These are phyloP conservation scores for Limnanthes douglasii DNA, from an alignment of 345 rosid genomes.

Conservation along the genomic window DNA sequence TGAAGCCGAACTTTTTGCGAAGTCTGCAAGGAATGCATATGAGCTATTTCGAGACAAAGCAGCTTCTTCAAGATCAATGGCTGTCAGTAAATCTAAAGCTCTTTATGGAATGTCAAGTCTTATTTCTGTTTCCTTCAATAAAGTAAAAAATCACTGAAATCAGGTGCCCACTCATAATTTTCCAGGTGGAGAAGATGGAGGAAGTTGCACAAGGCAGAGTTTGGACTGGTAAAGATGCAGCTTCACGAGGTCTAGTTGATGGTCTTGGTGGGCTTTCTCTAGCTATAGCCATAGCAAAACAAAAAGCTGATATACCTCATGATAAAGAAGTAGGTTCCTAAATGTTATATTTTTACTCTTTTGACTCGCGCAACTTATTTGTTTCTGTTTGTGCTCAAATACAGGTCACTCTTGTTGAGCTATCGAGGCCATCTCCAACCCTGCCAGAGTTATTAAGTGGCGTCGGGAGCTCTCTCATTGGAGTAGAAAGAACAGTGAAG, in stretches of 20 bases:
- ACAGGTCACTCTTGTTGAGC: slow-evolving; percentile 77
- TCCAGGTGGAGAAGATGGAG: slow-evolving; percentile 79
- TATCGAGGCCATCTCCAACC: slow-evolving; percentile 61
- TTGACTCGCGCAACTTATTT: slow-evolving; percentile 3
- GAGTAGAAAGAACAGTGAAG: slow-evolving; percentile 50
- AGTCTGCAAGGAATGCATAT: slow-evolving; percentile 71
- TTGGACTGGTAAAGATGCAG: slow-evolving; percentile 90
- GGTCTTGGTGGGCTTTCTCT: slow-evolving; percentile 76
- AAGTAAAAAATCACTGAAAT: background rate
- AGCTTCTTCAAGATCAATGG: slow-evolving; percentile 78
- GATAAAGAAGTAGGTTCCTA: slow-evolving; percentile 26
- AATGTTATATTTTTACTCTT: background rate
- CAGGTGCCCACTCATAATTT: background rate
- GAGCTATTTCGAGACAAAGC: slow-evolving; percentile 83
- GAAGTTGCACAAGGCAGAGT: slow-evolving; percentile 97
- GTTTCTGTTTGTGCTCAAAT: slow-evolving; percentile 1
- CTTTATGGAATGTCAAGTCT: background rate
- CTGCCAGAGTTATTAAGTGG: slow-evolving; percentile 62
- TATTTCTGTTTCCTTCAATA: background rate
- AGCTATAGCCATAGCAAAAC: slow-evolving; percentile 83
- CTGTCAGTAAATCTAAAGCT: slow-evolving; percentile 24
- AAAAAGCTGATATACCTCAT: slow-evolving; percentile 63
- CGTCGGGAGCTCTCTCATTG: slow-evolving; percentile 48
- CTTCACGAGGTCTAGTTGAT: slow-evolving; percentile 71
- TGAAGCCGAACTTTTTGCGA: slow-evolving; percentile 82